Base-by-base conservation (phyloP, 768 basidiomycete genomes). In the Trametes maxima region DNA sequence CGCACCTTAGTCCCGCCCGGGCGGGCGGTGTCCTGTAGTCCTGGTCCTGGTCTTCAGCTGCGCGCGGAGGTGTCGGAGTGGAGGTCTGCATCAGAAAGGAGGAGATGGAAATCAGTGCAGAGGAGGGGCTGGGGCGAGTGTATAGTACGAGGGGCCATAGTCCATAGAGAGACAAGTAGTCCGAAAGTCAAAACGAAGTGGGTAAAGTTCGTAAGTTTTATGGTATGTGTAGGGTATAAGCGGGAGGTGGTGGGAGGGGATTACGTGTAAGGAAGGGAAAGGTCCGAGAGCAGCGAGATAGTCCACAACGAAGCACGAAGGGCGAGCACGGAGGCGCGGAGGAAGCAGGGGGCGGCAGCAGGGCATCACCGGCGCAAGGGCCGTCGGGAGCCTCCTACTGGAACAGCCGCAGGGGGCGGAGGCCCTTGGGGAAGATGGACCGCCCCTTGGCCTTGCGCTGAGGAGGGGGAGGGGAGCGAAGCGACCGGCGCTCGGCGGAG, bases 321-420 rank as follows among this genome's bases (percentile, higher is more conserved):
- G 3, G 28, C 28, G 28, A 33, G 28, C 28, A 33, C 28, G 28
- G n/a, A n/a, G 28, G 28, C 28, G 28, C 8, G 8, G 28, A 8
- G 28, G 28, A 8, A 33, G 28, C 28, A 8, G 7, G 43, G 7
- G n/a, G n/a, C n/a, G 16, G n/a, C 21, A 17, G 43, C 21, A n/a
- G 43, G 43, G 16, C 43, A 44, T 44, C 43, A 21, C 21, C 43
- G 43, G 6, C 43, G 43, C n/a, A 17, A 21, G 43, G n/a, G 43
- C n/a, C n/a, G 43, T n/a, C 33, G 35, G 25, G 33, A 35, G 14
- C 28, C 33, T 50, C 16, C 50, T 51, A 53, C 12, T 42, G 37
- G 51, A 53, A 53, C 37, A 53, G 37, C 51, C 17, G 22, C 6
- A 53, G 39, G 21, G 51, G 24, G 51, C 37, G 51, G 13, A 53